phyloP scores from a whole-genome alignment of 768 basidiomycete genomes.

The Mycena filopes region DNA sequence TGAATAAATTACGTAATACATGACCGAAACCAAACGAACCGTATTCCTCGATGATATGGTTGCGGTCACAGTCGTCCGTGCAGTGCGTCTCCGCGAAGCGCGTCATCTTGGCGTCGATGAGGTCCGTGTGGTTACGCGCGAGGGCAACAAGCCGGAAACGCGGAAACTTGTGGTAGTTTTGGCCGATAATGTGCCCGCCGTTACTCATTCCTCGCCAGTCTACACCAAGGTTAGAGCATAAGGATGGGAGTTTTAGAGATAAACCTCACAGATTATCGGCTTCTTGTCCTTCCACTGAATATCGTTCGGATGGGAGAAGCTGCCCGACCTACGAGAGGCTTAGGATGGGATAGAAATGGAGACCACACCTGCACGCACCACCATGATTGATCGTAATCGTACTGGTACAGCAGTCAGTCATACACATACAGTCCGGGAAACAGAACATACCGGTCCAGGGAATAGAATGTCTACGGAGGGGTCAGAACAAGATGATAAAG shows the following conservation, averaged over 20 bases:
- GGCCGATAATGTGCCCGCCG: conserved; percentile 33
- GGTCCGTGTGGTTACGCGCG: conserved; percentile 32
- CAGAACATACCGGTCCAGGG: conserved; percentile 26
- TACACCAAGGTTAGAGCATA: not conserved
- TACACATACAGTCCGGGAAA: not conserved
- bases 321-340: conserved; percentile 14
- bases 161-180: conserved; percentile 35
- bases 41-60: conserved; percentile 30
- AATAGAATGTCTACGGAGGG: conserved; percentile 24
- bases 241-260: not conserved
- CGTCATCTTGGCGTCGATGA: conserved; percentile 36
- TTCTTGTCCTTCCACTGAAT: conserved; percentile 31
- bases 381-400: conserved; percentile 33
- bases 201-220: conserved; percentile 37
- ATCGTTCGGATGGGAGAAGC: conserved; percentile 28
- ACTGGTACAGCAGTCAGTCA: conserved; percentile 12
- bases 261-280: conserved; percentile 16
- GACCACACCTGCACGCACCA: not conserved
- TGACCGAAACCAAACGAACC: not conserved
- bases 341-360: too few species aligned
- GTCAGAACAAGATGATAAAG: too few species aligned
- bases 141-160: conserved; percentile 33
- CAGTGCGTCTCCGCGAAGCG: conserved; percentile 32
- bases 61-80: conserved; percentile 32
- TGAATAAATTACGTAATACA: too few species aligned